A percentile compares a stretch with the other conserved stretches of the same genome.
Conservation (phyloP, 176 grass and related monocot genomes). For the Ampelocalamus luodianensis region DNA sequence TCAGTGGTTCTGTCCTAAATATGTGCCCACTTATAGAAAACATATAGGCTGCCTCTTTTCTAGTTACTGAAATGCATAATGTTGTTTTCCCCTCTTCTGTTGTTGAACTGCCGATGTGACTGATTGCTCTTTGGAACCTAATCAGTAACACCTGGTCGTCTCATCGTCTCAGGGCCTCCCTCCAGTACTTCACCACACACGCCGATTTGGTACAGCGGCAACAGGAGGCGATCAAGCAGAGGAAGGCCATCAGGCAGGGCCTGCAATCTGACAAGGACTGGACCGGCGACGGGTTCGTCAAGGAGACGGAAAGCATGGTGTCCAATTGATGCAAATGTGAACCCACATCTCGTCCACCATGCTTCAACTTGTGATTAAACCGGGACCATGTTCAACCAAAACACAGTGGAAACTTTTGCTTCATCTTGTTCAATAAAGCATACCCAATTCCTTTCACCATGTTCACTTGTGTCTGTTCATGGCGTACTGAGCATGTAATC, state of each 20-base stretch:
- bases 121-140: not conserved
- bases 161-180: slow-evolving; percentile 62
- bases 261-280: slow-evolving; percentile 94
- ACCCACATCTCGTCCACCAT: slow-evolving; percentile 29
- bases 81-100: not conserved
- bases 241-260: slow-evolving; percentile 75
- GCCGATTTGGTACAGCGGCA: slow-evolving; percentile 86
- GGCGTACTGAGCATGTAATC: not conserved
- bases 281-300: slow-evolving; percentile 97
- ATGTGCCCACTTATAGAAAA: not conserved
- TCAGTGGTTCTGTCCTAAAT: slow-evolving; percentile 15
- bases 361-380: slow-evolving; percentile 51
- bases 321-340: slow-evolving; percentile 68
- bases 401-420: slow-evolving; percentile 24
- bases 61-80: not conserved
- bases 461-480: not conserved
- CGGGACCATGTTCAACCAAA: not conserved
- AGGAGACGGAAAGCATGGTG: slow-evolving; percentile 93
- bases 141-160: not conserved
- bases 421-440: slow-evolving; percentile 44
- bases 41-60: not conserved
- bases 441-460: slow-evolving; percentile 14
- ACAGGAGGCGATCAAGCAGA: slow-evolving; percentile 79
- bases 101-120: not conserved
- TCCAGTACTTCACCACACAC: slow-evolving; percentile 91